Conservation (phyloP, 352 stramenopile species). For the Globisporangium mamillatum region DNA sequence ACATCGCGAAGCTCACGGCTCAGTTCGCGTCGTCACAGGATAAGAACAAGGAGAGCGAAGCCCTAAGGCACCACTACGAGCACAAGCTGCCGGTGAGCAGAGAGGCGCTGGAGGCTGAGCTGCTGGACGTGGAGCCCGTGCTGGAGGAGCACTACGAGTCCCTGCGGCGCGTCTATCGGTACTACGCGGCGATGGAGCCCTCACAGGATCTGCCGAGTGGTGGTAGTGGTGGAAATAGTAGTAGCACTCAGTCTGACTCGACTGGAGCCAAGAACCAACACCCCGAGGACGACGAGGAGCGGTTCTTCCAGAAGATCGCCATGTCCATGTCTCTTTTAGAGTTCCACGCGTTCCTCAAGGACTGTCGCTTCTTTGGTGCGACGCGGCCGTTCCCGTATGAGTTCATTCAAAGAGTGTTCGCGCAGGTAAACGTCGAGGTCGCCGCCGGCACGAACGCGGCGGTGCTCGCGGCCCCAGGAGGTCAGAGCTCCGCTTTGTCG, state of each 20-base stretch:
- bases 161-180: slow-evolving; percentile 49
- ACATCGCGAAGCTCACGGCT: slow-evolving; percentile 33
- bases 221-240: neutral
- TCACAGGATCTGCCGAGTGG: neutral
- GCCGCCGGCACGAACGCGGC: slow-evolving; percentile 24
- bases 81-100: slow-evolving; percentile 12
- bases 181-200: slow-evolving; percentile 54
- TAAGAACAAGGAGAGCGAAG: neutral
- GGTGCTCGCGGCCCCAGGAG: slow-evolving; percentile 14
- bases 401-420: slow-evolving; percentile 52
- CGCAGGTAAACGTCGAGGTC: slow-evolving; percentile 47
- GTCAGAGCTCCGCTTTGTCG: neutral
- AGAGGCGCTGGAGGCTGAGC: slow-evolving; percentile 27
- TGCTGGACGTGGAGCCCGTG: slow-evolving; percentile 36
- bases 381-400: slow-evolving; percentile 51
- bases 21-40: slow-evolving; percentile 13
- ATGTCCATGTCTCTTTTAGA: slow-evolving; percentile 64
- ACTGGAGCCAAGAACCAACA: slow-evolving; percentile 12
- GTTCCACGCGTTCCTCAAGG: slow-evolving; percentile 66
- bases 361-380: slow-evolving; percentile 59
- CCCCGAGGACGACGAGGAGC: slow-evolving; percentile 32
- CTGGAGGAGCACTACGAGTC: slow-evolving; percentile 41
- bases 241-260: neutral
- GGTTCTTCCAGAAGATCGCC: slow-evolving; percentile 66
- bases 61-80: neutral